Evolutionary conservation across 75 land plant species (phyloP).

Genomic region (Sequoiadendron giganteum): DNA sequence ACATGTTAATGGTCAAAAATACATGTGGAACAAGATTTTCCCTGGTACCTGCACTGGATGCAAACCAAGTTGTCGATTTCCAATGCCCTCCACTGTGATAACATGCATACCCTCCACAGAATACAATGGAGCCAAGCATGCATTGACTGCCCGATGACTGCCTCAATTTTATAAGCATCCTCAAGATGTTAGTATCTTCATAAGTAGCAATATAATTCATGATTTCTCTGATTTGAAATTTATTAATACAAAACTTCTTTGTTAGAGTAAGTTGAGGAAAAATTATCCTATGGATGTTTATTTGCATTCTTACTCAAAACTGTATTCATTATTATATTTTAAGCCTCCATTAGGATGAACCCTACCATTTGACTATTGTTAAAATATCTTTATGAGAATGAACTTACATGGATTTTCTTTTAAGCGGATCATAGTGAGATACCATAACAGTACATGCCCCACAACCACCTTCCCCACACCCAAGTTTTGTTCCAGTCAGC

Average conservation of each 20-base stretch:
- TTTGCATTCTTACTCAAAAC: background rate
- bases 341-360: background rate
- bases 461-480: slow-evolving; percentile 99
- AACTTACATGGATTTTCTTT: slow-evolving; percentile 68
- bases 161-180: background rate
- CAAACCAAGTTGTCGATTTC: slow-evolving; percentile 70
- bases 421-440: slow-evolving; percentile 61
- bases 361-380: background rate
- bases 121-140: slow-evolving; percentile 95
- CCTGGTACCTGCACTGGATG: slow-evolving; percentile 86
- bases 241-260: background rate
- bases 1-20: background rate
- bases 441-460: slow-evolving; percentile 99
- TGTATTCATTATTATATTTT: background rate
- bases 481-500: slow-evolving; percentile 95
- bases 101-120: slow-evolving; percentile 99
- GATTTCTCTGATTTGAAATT: background rate
- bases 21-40: background rate
- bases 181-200: background rate
- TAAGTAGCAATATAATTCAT: background rate
- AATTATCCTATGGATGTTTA: background rate
- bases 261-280: background rate
- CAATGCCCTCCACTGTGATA: slow-evolving; percentile 95
- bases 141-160: slow-evolving; percentile 91
- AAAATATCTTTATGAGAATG: background rate